A percentile compares a stretch with the other conserved stretches of the same genome.
Evolutionary conservation across 2,329 filamentous ascomycete species (phyloP).

Genomic region (Periconia macrospinosa): DNA sequence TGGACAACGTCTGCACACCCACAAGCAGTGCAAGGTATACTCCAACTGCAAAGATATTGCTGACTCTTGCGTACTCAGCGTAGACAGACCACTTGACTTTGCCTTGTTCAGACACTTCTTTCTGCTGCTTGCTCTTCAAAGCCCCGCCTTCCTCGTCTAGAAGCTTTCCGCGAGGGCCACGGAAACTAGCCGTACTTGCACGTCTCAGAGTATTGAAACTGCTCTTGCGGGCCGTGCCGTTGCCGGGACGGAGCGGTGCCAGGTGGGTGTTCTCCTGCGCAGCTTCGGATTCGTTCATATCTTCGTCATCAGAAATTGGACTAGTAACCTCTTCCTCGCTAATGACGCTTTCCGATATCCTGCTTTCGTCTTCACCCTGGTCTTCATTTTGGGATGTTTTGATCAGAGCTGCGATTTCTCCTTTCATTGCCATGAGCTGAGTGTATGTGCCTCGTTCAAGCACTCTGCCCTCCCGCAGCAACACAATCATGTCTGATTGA

Average conservation of each 20-base stretch:
- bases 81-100: conserved; percentile 99
- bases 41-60: conserved; percentile 80
- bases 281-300: conserved; percentile 58
- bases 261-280: conserved; percentile 75
- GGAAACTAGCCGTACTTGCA: conserved; percentile 89
- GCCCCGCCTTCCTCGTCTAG: conserved; percentile 78
- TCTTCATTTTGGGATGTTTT: conserved; percentile 68
- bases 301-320: conserved; percentile 54
- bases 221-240: conserved; percentile 60
- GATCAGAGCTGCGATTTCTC: conserved; percentile 82
- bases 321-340: conserved; percentile 69
- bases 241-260: conserved; percentile 68
- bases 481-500: conserved; percentile 84
- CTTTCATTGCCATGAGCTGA: conserved; percentile 91
- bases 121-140: conserved; percentile 78
- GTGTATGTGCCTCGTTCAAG: conserved; percentile 87
- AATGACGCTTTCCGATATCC: conserved; percentile 57
- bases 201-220: conserved; percentile 83
- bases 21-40: conserved; percentile 79
- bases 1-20: conserved; percentile 77
- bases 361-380: conserved; percentile 46
- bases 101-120: conserved; percentile 89
- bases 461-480: conserved; percentile 81
- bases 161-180: conserved; percentile 79
- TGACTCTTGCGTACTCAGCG: conserved; percentile 89